Percentiles rank a stretch among this genome's conserved stretches.
These are phyloP conservation scores for Fusarium burgessii DNA, from an alignment of 2,329 filamentous ascomycete genomes.

Conservation along the genomic window DNA sequence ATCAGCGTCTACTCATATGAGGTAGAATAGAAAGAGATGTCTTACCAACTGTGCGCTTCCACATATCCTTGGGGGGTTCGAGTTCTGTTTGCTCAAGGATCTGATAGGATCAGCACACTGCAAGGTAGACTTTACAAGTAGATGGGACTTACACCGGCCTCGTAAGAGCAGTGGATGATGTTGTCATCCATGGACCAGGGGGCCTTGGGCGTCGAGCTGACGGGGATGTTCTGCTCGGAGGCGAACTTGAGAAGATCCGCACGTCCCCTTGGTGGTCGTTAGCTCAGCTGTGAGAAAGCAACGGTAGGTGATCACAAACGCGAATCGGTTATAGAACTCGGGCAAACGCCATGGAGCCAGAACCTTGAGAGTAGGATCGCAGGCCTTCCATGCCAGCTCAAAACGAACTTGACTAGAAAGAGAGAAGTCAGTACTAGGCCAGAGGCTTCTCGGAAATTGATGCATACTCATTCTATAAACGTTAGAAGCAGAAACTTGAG, in stretches of 20 bases:
- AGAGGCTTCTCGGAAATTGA: background rate
- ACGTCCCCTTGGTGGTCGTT: conserved; percentile 19
- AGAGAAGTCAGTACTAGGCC: background rate
- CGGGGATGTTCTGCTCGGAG: conserved; percentile 73
- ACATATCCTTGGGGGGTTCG: conserved; percentile 76
- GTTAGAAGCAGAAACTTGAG: background rate
- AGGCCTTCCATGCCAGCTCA: conserved; percentile 55
- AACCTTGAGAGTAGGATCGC: conserved; percentile 73
- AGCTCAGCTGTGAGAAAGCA: background rate
- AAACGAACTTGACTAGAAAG: conserved; percentile 52
- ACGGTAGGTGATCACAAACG: conserved; percentile 23
- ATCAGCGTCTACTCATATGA: background rate
- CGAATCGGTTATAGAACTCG: conserved; percentile 77
- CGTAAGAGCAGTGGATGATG: conserved; percentile 40
- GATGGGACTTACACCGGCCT: conserved; percentile 16
- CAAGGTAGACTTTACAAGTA: rapidly evolving
- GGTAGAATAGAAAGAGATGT: rapidly evolving
- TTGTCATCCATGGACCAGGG: conserved; percentile 69
- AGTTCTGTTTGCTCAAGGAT: conserved; percentile 62
- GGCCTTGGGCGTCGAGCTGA: conserved; percentile 78
- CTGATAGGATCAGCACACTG: background rate
- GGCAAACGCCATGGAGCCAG: conserved; percentile 80
- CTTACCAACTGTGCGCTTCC: conserved; percentile 66
- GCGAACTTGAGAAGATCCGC: conserved; percentile 78
- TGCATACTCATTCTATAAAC: conserved; percentile 6